phyloP scores from a whole-genome alignment of 371 early-diverging fungal genomes.

The Blakeslea trispora region DNA sequence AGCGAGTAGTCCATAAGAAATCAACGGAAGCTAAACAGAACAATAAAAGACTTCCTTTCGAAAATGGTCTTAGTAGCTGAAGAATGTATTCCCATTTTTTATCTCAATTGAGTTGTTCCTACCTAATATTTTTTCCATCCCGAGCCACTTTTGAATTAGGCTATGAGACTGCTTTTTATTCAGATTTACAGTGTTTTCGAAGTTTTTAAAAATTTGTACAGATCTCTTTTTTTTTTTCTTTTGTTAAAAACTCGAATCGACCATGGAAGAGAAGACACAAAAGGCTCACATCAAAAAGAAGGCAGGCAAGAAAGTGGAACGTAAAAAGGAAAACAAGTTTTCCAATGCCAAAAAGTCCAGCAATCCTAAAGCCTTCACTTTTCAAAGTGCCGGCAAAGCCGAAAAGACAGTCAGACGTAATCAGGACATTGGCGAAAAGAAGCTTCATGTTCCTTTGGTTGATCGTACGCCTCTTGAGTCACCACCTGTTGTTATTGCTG shows the following conservation, averaged over 20 bases:
- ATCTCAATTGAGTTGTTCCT: too few species aligned
- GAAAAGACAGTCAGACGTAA: constrained; percentile 83
- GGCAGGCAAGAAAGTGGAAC: constrained; percentile 86
- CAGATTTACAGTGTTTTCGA: background rate
- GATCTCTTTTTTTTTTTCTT: constrained; percentile 1
- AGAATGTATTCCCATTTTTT: too few species aligned
- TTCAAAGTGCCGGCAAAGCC: constrained; percentile 74
- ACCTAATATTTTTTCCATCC: too few species aligned
- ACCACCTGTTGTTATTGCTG: constrained; percentile 92
- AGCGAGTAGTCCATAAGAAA: too few species aligned
- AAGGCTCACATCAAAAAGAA: constrained; percentile 85
- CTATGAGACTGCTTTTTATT: background rate
- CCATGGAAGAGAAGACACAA: constrained; percentile 63
- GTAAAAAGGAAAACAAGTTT: constrained; percentile 67
- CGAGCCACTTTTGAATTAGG: too few species aligned
- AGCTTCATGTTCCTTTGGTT: constrained; percentile 93
- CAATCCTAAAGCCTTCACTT: constrained; percentile 93
- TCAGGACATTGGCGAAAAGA: constrained; percentile 85
- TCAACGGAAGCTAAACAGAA: too few species aligned
- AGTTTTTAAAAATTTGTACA: constrained; percentile 13
- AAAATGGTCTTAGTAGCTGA: too few species aligned
- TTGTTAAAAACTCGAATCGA: too few species aligned
- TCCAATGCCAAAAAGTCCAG: constrained; percentile 75
- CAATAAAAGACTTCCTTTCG: too few species aligned
- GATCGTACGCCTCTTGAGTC: constrained; percentile 92